These are phyloP conservation scores for Grammothele lineata DNA, from an alignment of 768 basidiomycete species.

Conservation along the genomic window DNA sequence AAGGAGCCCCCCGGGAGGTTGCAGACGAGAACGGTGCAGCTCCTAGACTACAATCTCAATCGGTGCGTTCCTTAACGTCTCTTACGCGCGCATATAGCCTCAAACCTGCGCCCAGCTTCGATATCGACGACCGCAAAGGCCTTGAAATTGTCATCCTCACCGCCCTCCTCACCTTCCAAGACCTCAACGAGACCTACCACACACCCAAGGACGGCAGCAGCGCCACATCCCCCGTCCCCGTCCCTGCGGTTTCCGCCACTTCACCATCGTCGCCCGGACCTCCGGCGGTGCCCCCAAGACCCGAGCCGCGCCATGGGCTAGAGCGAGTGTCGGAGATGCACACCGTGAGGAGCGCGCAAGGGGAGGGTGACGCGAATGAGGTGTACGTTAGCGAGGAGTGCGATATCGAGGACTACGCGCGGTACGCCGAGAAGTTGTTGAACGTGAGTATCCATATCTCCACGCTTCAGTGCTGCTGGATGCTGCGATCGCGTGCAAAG, in stretches of 20 bases:
- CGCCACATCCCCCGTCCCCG: slow-evolving; percentile 7
- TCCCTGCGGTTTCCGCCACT: slow-evolving; percentile 2
- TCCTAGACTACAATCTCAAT: slow-evolving; percentile 83
- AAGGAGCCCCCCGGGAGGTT: slow-evolving; percentile 68
- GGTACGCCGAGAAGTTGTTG: slow-evolving; percentile 60
- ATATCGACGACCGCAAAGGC: slow-evolving; percentile 81
- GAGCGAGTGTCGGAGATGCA: slow-evolving; percentile 74
- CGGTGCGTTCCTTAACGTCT: slow-evolving; percentile 41
- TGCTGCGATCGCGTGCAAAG: background rate
- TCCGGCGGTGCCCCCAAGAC: slow-evolving; percentile 37
- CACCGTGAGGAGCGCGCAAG: slow-evolving; percentile 34
- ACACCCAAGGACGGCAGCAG: slow-evolving; percentile 11
- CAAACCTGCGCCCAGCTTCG: too few relatives aligned
- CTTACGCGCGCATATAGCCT: too few relatives aligned
- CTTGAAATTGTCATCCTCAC: slow-evolving; percentile 79
- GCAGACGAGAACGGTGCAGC: slow-evolving; percentile 64
- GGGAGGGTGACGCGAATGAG: slow-evolving; percentile 67
- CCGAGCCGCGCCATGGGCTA: slow-evolving; percentile 58
- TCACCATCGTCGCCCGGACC: slow-evolving; percentile 13
- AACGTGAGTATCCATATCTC: slow-evolving; percentile 37
- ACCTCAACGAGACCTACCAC: slow-evolving; percentile 57
- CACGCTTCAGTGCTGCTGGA: background rate
- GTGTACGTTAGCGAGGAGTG: slow-evolving; percentile 68
- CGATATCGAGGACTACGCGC: slow-evolving; percentile 58
- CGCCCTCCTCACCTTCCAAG: slow-evolving; percentile 73